phyloP scores from a whole-genome alignment of 192 early-diverging fungal genomes.

The Backusella mclennaniae region DNA sequence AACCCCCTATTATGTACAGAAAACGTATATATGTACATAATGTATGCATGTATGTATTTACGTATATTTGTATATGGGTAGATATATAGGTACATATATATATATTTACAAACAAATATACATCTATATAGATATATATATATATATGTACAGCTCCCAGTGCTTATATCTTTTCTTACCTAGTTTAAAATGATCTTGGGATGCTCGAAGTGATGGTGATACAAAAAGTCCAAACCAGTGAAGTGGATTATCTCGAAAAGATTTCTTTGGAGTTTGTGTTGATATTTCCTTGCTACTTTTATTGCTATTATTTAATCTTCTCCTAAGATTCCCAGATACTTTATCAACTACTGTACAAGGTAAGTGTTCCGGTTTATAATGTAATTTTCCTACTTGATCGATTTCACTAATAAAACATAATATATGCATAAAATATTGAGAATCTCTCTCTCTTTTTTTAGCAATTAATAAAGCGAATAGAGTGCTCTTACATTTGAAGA shows the following conservation, averaged over 20 bases:
- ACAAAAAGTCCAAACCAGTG: constrained; percentile 49
- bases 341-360: neutral
- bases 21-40: neutral
- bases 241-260: constrained; percentile 27
- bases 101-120: neutral
- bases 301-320: neutral
- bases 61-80: too few relatives aligned
- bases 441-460: neutral
- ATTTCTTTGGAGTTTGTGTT: neutral
- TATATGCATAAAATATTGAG: too few relatives aligned
- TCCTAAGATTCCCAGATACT: neutral
- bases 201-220: constrained; percentile 32
- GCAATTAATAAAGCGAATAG: neutral
- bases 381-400: neutral
- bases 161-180: constrained; percentile 21
- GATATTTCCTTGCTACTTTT: neutral
- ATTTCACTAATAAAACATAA: neutral
- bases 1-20: neutral
- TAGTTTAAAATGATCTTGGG: constrained; percentile 40
- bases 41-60: too few relatives aligned
- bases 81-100: neutral
- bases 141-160: neutral
- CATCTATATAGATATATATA: neutral
- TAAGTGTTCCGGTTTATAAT: neutral
- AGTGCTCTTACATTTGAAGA: constrained; percentile 30